Evolutionary conservation across 2,329 filamentous ascomycete species (phyloP), one percentile per base, ranked within the genome.

Genomic region (Cercospora sp.): DNA sequence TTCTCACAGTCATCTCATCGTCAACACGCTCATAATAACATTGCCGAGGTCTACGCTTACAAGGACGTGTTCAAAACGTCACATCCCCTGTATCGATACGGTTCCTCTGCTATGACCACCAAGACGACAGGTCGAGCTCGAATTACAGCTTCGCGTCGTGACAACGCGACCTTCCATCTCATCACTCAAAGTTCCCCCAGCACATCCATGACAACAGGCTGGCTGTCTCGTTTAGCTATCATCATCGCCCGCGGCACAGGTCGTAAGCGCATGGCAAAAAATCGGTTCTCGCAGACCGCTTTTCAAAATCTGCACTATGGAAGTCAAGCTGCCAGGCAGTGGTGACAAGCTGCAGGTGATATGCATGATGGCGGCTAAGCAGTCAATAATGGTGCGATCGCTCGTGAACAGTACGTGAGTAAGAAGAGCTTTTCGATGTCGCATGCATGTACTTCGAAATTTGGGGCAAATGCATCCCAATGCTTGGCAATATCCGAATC

Each of bases 231-330:
- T 51, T 51, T 12, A 4, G 45, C 45, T 24, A 2, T 4, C 45
- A 51, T 51, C 5, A 5, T 10, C 3, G 43, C 18, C n/a, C 18
- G 5, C 45, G 21, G 45, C 45, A 51, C 5, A 21, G 18, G 12
- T 5, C 45, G 37, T 51, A 55, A 53, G 45, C 61, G n/a, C 24
- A 26, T 63, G 61, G 61, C 61, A 63, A 43, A 63, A 63, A 34
- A 26, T 32, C 61, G 43, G 61, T 8, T 30, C 9, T 53, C 2
- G 4, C 61, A 63, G 61, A 55, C 61, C 61, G 61, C 61, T 8
- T 53, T 55, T n/a, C 3, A 21, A 16, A 21, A 5, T 63, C 28
- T 49, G n/a, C 45, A n/a, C 18, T 45, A 28, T 40, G 6, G 21
- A 10, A n/a, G 63, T 37, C 43, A 26, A 51, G 32, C 53, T 34